These are phyloP conservation scores for Pluteus cervinus DNA, from an alignment of 768 basidiomycete species.

Conservation along the genomic window DNA sequence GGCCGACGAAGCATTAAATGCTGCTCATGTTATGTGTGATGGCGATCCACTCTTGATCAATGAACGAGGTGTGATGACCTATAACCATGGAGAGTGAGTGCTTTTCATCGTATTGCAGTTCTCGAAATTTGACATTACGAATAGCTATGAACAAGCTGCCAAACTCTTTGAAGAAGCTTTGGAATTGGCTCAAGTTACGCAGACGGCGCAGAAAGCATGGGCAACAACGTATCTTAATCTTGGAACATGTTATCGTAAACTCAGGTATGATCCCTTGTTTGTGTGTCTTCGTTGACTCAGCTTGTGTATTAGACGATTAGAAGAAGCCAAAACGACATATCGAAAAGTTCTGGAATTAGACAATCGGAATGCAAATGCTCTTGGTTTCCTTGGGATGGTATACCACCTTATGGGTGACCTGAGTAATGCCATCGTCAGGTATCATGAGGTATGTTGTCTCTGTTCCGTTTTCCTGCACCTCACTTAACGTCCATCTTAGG, in stretches of 20 bases:
- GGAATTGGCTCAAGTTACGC: slow-evolving; percentile 76
- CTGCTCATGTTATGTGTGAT: slow-evolving; percentile 76
- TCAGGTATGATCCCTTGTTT: slow-evolving; percentile 45
- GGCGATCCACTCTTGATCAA: slow-evolving; percentile 88
- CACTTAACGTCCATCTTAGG: slow-evolving; percentile 30
- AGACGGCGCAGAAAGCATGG: slow-evolving; percentile 83
- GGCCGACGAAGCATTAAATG: slow-evolving; percentile 85
- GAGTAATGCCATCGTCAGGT: slow-evolving; percentile 81
- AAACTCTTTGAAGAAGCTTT: slow-evolving; percentile 70
- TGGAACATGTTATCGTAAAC: slow-evolving; percentile 81
- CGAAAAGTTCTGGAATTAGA: slow-evolving; percentile 81
- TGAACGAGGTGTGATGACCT: slow-evolving; percentile 91
- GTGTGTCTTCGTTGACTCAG: background rate
- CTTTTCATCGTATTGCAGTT: slow-evolving; percentile 1
- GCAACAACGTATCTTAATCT: slow-evolving; percentile 87
- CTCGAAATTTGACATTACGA: slow-evolving; percentile 4
- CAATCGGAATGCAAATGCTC: slow-evolving; percentile 73
- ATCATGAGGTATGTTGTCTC: slow-evolving; percentile 70
- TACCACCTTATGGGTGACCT: slow-evolving; percentile 68
- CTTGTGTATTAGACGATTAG: slow-evolving; percentile 30
- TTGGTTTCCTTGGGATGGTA: slow-evolving; percentile 87
- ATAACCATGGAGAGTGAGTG: slow-evolving; percentile 75
- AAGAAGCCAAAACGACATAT: slow-evolving; percentile 71
- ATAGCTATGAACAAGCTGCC: slow-evolving; percentile 72
- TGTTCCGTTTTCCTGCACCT: background rate